Evolutionary conservation across 2,329 filamentous ascomycete species (phyloP), one percentile per base, ranked within the genome.

Genomic region (Tolypocladium pustulatum): DNA sequence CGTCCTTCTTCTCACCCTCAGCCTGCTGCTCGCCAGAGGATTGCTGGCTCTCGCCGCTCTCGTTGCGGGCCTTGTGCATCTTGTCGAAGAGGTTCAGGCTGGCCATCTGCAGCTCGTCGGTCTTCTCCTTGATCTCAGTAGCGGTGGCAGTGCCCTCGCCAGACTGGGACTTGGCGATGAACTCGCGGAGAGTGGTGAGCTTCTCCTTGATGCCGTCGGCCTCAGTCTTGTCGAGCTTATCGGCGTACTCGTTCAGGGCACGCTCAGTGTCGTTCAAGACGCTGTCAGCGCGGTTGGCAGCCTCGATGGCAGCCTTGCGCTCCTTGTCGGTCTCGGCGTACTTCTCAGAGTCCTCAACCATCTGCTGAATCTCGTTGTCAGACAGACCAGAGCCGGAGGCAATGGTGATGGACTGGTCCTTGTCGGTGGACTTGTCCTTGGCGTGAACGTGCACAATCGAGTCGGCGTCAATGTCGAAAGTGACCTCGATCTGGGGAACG

Each of bases 331-430:
- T 75, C 78, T 94, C 92, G 60, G 90, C 91, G 73, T 95, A 97
- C 79, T 91, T 93, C 87, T 97, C 93, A 57, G 94, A 95, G 74
- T 97, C 94, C 73, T 93, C 83, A 72, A 99, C 92, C 94, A 99
- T 97, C 79, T 85, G 87, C 81, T 97, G 85, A 66, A 99, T 99
- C 82, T 99, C 93, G 59, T 82, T 76, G 62, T 99, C 92, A 54
- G 91, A 96, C 60, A 97, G 89, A 85, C 94, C 93, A 65, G 93
- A 97, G 75, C 93, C 94, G 61, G 92, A 97, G 59, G 93, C 92
- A 75, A 99, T 96, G 74, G 93, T 97, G 80, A 99, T 97, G 63
- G 92, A 97, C 83, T 99, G 93, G 74, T 97, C 93, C 87, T 97
- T 97, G 87, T 91, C 90, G 79, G 92, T 97, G 68, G 91, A 93